Base-by-base conservation (phyloP, 129 eudicot species). In the Lactuca saligna region DNA sequence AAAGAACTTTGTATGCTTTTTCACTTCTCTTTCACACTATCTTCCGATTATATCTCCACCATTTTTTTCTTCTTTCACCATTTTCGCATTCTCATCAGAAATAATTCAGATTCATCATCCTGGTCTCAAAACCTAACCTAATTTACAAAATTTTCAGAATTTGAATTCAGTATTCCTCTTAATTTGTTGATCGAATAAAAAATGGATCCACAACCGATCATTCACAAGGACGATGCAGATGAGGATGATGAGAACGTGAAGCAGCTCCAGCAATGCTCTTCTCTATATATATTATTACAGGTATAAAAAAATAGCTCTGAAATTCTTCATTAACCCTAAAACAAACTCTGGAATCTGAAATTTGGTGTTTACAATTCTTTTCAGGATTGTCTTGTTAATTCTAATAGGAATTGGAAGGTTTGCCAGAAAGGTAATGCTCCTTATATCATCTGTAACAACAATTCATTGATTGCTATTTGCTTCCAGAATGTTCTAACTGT, bases 191-290 rank as follows among this genome's bases (percentile, higher is more conserved):
- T 53, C 57, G 15, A 46, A 46, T 2, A 0, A 8, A 46, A 46
- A 42, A 74, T 74, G 73, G 54, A 57, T 34, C 65, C 70, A 8
- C 62, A 56, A 56, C 70, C 73, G 17, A 73, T 49, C 64, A 29
- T 77, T 56, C 96, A 86, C 73, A 84, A 63, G 56, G 55, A 25
- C 49, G 86, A 84, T n/a, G 84, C 83, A 56, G 94, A 84, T 42
- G 95, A 87, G 16, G 95, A 84, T 0, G 95, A 87, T 50, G 90
- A 84, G 54, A 88, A 50, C 66, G 84, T 88, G 38, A 88, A 88
- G 73, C 90, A 84, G 75, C 90, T 87, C 8, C 72, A 77, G 49
- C 86, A 88, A 31, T 88, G 95, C 67, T 88, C 95, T 49, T 62
- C 86, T 54, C 17, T 84, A 34, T 84, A 87, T 72, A 16, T 87